These are phyloP conservation scores for Rhododendron vialii DNA, from an alignment of 148 eudicot species.

Conservation along the genomic window DNA sequence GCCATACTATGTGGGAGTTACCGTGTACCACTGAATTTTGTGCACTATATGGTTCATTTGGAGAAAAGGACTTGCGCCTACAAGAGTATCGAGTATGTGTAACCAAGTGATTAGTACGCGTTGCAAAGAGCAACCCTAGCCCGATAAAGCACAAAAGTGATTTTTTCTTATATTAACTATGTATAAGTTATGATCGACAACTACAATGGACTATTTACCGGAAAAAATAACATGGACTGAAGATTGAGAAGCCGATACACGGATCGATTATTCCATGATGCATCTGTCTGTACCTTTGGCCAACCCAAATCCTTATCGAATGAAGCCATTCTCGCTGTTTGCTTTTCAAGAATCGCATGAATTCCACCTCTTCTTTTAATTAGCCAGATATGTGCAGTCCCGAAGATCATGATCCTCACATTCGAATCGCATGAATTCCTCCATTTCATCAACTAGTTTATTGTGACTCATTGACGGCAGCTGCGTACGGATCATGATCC, in stretches of 20 bases:
- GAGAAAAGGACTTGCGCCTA: not conserved
- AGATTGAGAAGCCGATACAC: not conserved
- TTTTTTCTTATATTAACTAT: not conserved
- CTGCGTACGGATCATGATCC: not conserved
- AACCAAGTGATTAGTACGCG: not conserved
- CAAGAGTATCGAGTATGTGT: not conserved
- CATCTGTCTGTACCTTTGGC: not conserved
- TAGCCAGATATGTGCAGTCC: not conserved
- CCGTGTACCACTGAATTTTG: not conserved
- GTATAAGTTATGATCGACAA: not conserved
- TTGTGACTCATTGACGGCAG: slow-evolving; percentile 1
- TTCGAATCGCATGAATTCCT: not conserved
- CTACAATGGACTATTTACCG: not conserved
- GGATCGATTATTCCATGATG: not conserved
- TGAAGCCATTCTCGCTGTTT: not conserved
- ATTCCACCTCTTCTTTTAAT: not conserved
- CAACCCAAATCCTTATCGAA: not conserved
- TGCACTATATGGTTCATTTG: not conserved
- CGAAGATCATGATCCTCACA: not conserved
- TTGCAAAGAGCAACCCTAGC: not conserved
- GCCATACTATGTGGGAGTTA: too few relatives aligned
- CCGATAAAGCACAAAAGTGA: not conserved
- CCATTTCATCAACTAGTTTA: not conserved
- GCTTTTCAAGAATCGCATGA: not conserved
- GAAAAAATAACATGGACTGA: not conserved